Percentiles rank a stretch among this genome's conserved stretches.
Evolutionary conservation across 345 rosid genomes (phyloP).

Genomic region (Erucastrum elatum): DNA sequence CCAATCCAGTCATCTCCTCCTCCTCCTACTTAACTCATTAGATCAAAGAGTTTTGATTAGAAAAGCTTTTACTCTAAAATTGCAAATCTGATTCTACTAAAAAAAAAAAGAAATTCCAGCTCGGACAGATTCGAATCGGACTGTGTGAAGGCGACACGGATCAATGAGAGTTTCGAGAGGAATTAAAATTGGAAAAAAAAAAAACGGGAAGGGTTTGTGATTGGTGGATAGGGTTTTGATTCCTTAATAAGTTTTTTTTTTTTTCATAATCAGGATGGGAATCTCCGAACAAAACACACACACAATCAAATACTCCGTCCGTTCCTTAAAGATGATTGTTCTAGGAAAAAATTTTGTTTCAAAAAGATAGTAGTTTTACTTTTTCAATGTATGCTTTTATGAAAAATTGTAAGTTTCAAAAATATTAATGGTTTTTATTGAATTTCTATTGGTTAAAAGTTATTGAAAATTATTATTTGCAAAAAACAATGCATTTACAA

Average conservation of each 20-base stretch:
- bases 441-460: too few species aligned
- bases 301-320: background rate
- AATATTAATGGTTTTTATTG: too few species aligned
- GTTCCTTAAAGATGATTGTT: too few species aligned
- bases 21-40: conserved; percentile 28
- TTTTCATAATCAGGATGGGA: conserved; percentile 28
- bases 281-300: conserved; percentile 16
- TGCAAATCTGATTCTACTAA: conserved; percentile 21
- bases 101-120: conserved; percentile 5
- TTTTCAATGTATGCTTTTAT: too few species aligned
- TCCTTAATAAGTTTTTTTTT: background rate
- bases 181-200: background rate
- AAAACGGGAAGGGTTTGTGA: conserved; percentile 38
- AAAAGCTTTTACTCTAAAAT: background rate
- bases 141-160: conserved; percentile 2
- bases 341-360: too few species aligned
- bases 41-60: too few species aligned
- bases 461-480: background rate
- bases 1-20: conserved; percentile 67
- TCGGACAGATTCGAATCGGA: conserved; percentile 12
- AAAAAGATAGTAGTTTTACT: too few species aligned
- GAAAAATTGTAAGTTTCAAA: too few species aligned
- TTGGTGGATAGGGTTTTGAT: conserved; percentile 42
- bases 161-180: background rate
- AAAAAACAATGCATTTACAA: background rate